Evolutionary conservation across 208 protist species (phyloP).

Genomic region (Acanthamoeba sp.): DNA sequence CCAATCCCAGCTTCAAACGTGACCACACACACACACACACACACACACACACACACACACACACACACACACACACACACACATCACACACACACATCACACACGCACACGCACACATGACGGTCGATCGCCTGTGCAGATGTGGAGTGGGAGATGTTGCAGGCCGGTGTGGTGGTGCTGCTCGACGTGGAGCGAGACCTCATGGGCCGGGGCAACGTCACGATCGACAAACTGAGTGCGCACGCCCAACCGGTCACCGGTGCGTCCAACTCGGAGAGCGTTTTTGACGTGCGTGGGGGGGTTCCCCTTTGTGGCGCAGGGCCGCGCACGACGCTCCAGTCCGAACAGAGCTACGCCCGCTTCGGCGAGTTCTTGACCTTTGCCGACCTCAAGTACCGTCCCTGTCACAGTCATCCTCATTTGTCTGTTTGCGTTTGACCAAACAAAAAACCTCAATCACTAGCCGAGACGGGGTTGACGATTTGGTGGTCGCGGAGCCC

Average conservation of each 20-base stretch:
- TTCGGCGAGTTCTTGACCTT: not conserved
- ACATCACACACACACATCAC: too few relatives aligned
- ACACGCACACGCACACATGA: too few relatives aligned
- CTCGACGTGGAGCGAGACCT: conserved; percentile 25
- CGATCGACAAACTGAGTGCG: conserved; percentile 4
- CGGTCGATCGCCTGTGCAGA: too few relatives aligned
- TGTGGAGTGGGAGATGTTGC: not conserved
- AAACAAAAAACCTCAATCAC: too few relatives aligned
- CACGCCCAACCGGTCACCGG: too few relatives aligned
- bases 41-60: too few relatives aligned
- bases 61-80: too few relatives aligned
- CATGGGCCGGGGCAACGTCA: not conserved
- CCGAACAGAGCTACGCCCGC: conserved; percentile 29
- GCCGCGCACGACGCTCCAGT: not conserved
- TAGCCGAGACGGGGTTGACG: not conserved
- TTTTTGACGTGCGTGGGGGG: too few relatives aligned
- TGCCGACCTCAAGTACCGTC: not conserved
- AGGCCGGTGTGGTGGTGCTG: conserved; percentile 28
- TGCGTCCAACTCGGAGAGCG: too few relatives aligned
- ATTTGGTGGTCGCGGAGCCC: not conserved
- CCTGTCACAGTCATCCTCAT: too few relatives aligned
- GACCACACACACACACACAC: too few relatives aligned
- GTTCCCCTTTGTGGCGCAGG: not conserved
- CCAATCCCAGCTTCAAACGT: too few relatives aligned
- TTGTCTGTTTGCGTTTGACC: not conserved